A percentile compares a stretch with the other conserved stretches of the same genome.
Evolutionary conservation across 352 stramenopile genomes (phyloP).

Genomic region (Globisporangium okanoganense): DNA sequence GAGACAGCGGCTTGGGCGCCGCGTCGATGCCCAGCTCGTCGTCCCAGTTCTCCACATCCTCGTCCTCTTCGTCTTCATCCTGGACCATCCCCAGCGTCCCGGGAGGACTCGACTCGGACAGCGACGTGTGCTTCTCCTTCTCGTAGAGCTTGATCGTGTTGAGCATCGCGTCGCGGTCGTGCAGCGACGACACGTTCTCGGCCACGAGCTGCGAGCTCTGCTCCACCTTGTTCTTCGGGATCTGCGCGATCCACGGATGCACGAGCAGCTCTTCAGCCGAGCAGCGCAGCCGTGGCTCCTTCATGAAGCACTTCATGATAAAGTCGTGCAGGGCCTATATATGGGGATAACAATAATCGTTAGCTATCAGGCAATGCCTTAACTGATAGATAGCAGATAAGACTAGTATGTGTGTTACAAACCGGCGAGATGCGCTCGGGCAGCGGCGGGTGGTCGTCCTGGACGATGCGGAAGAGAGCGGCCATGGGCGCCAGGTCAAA

Average conservation of each 20-base stretch:
- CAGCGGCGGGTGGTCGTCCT: constrained; percentile 90
- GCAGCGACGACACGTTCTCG: constrained; percentile 68
- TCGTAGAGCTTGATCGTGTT: constrained; percentile 88
- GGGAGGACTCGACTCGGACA: not conserved
- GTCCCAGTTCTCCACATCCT: constrained; percentile 73
- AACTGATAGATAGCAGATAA: not conserved
- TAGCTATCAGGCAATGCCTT: not conserved
- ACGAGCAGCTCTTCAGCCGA: constrained; percentile 83
- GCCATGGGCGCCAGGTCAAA: constrained; percentile 90
- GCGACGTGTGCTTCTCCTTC: constrained; percentile 29
- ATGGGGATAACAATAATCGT: not conserved
- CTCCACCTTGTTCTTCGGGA: constrained; percentile 85
- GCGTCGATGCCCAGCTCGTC: constrained; percentile 71
- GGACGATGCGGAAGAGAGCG: constrained; percentile 91
- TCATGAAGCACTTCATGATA: constrained; percentile 92
- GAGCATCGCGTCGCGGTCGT: constrained; percentile 74
- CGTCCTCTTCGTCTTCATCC: constrained; percentile 32
- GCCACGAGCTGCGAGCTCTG: constrained; percentile 81
- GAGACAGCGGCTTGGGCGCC: constrained; percentile 27
- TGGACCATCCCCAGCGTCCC: not conserved
- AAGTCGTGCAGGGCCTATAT: constrained; percentile 86
- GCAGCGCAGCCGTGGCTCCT: constrained; percentile 79
- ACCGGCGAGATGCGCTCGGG: constrained; percentile 86
- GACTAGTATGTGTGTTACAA: not conserved
- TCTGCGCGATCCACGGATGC: constrained; percentile 90